Evolutionary conservation across 345 rosid species (phyloP).

Genomic region (Abelmoschus esculentus): DNA sequence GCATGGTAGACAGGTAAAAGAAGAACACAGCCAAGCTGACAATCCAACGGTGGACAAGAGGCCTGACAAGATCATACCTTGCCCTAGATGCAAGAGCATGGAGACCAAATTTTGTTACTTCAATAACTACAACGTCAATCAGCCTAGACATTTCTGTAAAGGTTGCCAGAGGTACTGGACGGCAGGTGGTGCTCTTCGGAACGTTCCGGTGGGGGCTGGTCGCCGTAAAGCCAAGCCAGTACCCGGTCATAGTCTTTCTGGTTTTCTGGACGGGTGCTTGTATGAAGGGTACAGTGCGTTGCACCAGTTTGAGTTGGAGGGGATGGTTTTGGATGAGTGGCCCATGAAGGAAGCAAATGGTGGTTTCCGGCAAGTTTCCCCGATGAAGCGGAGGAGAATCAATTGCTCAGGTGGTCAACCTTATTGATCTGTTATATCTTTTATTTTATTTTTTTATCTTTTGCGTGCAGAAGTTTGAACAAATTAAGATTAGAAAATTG

Average conservation of each 20-base stretch:
- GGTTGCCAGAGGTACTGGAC: slow-evolving; percentile 99
- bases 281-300: slow-evolving; percentile 37
- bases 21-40: slow-evolving; percentile 25
- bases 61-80: slow-evolving; percentile 82
- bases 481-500: slow-evolving; percentile 10
- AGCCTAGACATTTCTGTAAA: slow-evolving; percentile 94
- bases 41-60: slow-evolving; percentile 48
- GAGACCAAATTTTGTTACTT: slow-evolving; percentile 97
- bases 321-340: slow-evolving; percentile 57
- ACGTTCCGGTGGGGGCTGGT: slow-evolving; percentile 93
- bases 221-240: slow-evolving; percentile 73
- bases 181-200: slow-evolving; percentile 90
- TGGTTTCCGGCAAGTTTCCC: slow-evolving; percentile 50
- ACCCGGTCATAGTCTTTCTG: slow-evolving; percentile 30
- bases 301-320: slow-evolving; percentile 49
- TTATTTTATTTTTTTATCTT: neutral
- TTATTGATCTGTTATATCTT: slow-evolving; percentile 25
- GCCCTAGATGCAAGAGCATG: slow-evolving; percentile 95
- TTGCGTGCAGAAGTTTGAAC: slow-evolving; percentile 1
- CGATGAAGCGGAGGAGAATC: slow-evolving; percentile 58
- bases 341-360: slow-evolving; percentile 34
- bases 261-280: slow-evolving; percentile 27
- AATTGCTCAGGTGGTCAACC: slow-evolving; percentile 45
- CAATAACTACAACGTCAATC: slow-evolving; percentile 95
- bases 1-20: slow-evolving; percentile 38